Percentiles rank a stretch among this genome's conserved stretches.
Conservation (phyloP, 768 basidiomycete species). For the Terana coerulea region DNA sequence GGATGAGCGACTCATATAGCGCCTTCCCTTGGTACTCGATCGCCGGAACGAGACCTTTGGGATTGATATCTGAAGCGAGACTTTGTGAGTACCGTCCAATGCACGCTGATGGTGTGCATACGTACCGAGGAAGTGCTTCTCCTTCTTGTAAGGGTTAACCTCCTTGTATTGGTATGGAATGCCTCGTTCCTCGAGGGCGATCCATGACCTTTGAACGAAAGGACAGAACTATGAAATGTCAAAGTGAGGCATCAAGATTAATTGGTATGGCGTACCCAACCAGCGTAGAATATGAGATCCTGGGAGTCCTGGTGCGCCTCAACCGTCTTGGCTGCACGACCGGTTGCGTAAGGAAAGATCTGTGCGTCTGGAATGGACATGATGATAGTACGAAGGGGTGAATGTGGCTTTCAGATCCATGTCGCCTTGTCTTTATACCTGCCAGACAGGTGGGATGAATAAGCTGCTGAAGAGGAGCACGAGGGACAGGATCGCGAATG, state of each 20-base stretch:
- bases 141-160: slow-evolving; percentile 64
- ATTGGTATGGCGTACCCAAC: slow-evolving; percentile 39
- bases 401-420: too few relatives aligned
- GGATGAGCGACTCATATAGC: slow-evolving; percentile 55
- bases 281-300: slow-evolving; percentile 51
- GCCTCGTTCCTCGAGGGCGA: slow-evolving; percentile 56
- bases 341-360: slow-evolving; percentile 53
- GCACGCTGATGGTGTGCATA: background rate
- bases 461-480: too few relatives aligned
- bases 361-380: slow-evolving; percentile 11
- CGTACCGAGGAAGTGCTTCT: slow-evolving; percentile 46
- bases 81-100: slow-evolving; percentile 15
- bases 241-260: background rate
- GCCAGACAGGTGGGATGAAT: too few relatives aligned
- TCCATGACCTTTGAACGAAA: slow-evolving; percentile 56
- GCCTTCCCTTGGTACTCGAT: slow-evolving; percentile 44
- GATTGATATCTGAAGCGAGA: slow-evolving; percentile 41
- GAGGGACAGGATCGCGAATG: too few relatives aligned
- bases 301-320: slow-evolving; percentile 44
- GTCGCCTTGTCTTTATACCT: too few relatives aligned
- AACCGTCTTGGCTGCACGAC: slow-evolving; percentile 44
- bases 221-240: slow-evolving; percentile 47
- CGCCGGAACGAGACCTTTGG: slow-evolving; percentile 60
- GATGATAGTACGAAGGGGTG: background rate
- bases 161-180: slow-evolving; percentile 62